Evolutionary conservation across 2,329 filamentous ascomycete species (phyloP).

Genomic region (Exophiala spinifera): DNA sequence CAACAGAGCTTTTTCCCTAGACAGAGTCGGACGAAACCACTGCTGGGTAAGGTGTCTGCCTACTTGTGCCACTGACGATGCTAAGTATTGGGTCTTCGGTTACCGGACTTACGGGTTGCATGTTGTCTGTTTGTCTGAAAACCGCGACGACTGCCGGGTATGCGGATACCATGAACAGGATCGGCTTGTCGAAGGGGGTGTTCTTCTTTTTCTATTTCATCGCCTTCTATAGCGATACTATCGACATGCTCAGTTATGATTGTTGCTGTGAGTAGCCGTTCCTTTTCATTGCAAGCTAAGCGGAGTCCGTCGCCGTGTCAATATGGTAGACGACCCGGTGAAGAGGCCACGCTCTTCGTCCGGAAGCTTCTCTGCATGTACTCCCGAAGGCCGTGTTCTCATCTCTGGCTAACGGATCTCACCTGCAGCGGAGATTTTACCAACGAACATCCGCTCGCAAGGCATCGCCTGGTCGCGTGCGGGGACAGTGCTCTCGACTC

Average conservation of each 20-base stretch:
- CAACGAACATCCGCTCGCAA: slow-evolving; percentile 25
- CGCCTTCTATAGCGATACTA: slow-evolving; percentile 20
- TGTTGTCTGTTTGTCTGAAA: slow-evolving; percentile 22
- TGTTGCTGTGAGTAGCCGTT: slow-evolving; percentile 19
- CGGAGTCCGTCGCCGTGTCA: not conserved
- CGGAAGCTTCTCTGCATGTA: not conserved
- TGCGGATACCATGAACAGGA: slow-evolving; percentile 34
- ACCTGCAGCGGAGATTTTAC: slow-evolving; percentile 25
- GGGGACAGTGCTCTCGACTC: slow-evolving; percentile 19
- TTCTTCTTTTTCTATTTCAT: slow-evolving; percentile 61
- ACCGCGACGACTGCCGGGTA: slow-evolving; percentile 27
- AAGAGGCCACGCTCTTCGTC: not conserved
- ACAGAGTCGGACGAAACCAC: slow-evolving; percentile 30
- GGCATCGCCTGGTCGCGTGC: slow-evolving; percentile 23
- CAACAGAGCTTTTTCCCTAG: slow-evolving; percentile 21
- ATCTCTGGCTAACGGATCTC: slow-evolving; percentile 2
- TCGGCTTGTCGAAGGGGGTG: slow-evolving; percentile 24
- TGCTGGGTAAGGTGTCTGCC: slow-evolving; percentile 27
- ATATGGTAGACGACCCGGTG: not conserved
- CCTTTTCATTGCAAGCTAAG: not conserved
- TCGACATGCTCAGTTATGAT: slow-evolving; percentile 24
- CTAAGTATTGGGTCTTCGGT: slow-evolving; percentile 4
- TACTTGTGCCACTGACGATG: not conserved
- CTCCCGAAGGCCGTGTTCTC: not conserved
- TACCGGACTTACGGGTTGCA: slow-evolving; percentile 20